phyloP scores from a whole-genome alignment of 2,329 filamentous ascomycete species.

The Paracoccidioides brasiliensis region DNA sequence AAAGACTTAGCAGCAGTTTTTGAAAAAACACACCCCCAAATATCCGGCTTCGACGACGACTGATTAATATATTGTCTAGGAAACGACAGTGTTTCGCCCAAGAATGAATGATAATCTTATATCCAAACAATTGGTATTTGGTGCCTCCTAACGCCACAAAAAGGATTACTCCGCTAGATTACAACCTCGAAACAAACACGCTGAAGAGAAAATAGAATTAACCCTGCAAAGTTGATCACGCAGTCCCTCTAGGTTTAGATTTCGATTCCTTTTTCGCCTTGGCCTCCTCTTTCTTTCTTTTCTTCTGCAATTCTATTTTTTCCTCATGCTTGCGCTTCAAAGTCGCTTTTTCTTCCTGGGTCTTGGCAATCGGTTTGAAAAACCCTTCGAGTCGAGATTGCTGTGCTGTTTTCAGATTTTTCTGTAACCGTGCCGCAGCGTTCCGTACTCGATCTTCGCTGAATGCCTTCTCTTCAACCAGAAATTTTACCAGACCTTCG shows the following conservation, averaged over 20 bases:
- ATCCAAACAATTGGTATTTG: not conserved
- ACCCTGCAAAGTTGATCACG: slow-evolving; percentile 17
- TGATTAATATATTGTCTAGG: not conserved
- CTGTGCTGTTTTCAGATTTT: slow-evolving; percentile 82
- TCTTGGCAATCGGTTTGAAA: slow-evolving; percentile 86
- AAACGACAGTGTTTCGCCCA: not conserved
- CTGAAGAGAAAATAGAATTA: not conserved
- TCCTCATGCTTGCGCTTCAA: slow-evolving; percentile 91
- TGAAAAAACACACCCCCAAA: too few relatives aligned
- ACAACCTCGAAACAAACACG: not conserved
- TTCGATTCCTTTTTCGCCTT: slow-evolving; percentile 92
- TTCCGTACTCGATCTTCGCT: slow-evolving; percentile 83
- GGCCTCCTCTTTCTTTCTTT: slow-evolving; percentile 85
- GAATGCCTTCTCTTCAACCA: slow-evolving; percentile 92
- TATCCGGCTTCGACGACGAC: not conserved
- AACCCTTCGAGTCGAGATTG: slow-evolving; percentile 90
- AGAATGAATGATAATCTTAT: not conserved
- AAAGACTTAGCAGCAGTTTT: too few relatives aligned
- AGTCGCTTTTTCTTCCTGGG: slow-evolving; percentile 67
- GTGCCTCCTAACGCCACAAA: not conserved
- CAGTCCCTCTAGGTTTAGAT: slow-evolving; percentile 62
- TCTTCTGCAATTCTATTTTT: slow-evolving; percentile 84
- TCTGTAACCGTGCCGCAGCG: slow-evolving; percentile 65
- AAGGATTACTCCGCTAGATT: not conserved
- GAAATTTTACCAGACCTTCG: slow-evolving; percentile 75